Conservation (phyloP, 169 alveolate species). For the Plasmodium vivax region DNA sequence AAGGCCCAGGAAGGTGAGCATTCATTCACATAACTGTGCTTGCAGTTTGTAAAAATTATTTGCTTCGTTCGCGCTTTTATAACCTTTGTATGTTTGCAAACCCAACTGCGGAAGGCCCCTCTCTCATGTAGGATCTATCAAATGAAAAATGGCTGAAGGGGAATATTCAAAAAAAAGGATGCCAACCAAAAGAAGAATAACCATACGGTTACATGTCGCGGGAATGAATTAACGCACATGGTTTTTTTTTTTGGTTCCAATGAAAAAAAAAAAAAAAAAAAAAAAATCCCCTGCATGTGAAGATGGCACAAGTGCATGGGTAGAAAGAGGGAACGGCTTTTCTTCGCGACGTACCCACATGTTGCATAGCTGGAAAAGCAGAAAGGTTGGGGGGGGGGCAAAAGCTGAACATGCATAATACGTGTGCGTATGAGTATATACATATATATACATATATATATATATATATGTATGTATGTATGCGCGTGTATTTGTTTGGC, state of each 20-base stretch:
- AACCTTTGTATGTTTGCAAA: neutral
- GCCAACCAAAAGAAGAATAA: neutral
- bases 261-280: neutral
- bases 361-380: neutral
- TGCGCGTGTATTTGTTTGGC: neutral
- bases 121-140: neutral
- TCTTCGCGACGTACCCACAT: neutral
- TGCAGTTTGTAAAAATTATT: neutral
- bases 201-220: neutral
- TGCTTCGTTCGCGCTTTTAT: neutral
- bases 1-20: neutral
- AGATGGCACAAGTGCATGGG: neutral
- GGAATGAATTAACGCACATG: neutral
- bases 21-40: neutral
- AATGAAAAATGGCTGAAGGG: neutral
- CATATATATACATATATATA: neutral
- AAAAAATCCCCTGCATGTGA: neutral
- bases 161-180: neutral
- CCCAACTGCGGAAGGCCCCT: neutral
- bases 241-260: neutral
- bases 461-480: neutral
- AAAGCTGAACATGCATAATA: neutral
- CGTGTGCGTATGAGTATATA: neutral
- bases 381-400: neutral
- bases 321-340: neutral